Evolutionary conservation across 2,329 filamentous ascomycete genomes (phyloP).

Genomic region (Diaporthe citri): DNA sequence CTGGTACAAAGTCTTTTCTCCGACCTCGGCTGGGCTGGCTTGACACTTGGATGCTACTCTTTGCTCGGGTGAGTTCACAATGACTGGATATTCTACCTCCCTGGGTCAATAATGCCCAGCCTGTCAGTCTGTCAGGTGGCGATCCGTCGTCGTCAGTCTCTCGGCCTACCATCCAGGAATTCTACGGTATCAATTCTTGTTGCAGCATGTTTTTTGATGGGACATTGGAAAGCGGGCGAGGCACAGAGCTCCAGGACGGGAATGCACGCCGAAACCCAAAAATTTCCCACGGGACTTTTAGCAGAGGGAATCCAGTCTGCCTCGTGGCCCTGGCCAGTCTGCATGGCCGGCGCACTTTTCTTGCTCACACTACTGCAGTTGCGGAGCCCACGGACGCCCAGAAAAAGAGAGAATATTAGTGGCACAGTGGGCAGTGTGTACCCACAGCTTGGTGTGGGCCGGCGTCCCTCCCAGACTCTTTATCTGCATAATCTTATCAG

Average conservation of each 20-base stretch:
- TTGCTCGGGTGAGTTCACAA: not conserved
- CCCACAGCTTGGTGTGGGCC: not conserved
- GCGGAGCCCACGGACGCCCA: not conserved
- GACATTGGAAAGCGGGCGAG: not conserved
- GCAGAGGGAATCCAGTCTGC: not conserved
- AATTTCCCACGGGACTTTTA: slow-evolving; percentile 14
- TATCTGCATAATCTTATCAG: slow-evolving; percentile 32
- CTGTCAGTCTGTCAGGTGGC: not conserved
- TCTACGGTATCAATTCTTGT: not conserved
- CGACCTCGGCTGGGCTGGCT: slow-evolving; percentile 10
- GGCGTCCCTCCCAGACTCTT: not conserved
- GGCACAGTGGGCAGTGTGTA: not conserved
- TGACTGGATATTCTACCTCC: not conserved
- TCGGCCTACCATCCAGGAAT: no score
- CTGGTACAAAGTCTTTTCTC: slow-evolving; percentile 1
- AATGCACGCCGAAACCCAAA: slow-evolving; percentile 2
- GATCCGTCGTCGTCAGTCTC: not conserved
- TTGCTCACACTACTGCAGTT: slow-evolving; percentile 26
- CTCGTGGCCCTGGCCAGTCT: not conserved
- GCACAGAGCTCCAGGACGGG: not conserved
- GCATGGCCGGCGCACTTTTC: not conserved
- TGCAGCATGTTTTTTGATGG: not conserved
- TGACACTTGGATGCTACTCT: not conserved
- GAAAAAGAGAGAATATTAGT: not conserved
- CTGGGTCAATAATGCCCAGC: not conserved